Percentiles rank a stretch among this genome's conserved stretches.
These are phyloP conservation scores for Platanthera zijinensis DNA, from an alignment of 106 monocot species.

Conservation along the genomic window DNA sequence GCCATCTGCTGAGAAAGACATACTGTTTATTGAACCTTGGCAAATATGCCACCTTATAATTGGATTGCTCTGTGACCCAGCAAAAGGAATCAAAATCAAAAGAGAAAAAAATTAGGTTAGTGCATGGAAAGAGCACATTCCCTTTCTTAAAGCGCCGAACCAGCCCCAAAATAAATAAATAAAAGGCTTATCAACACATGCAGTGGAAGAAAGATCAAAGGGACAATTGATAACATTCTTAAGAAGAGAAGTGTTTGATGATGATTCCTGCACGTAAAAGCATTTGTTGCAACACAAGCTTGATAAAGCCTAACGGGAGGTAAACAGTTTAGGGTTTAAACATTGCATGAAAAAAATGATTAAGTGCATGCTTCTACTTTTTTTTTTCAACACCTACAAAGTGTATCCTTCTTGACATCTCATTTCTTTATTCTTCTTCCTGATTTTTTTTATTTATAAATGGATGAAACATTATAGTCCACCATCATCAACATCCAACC, in stretches of 20 bases:
- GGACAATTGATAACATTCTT: neutral
- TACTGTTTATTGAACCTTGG: slow-evolving; percentile 84
- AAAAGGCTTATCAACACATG: neutral
- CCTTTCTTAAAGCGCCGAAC: neutral
- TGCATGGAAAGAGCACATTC: neutral
- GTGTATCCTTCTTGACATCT: neutral
- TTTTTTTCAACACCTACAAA: neutral
- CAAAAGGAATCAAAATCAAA: slow-evolving; percentile 1
- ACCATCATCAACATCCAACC: neutral
- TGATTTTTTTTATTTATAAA: neutral
- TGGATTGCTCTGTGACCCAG: slow-evolving; percentile 74
- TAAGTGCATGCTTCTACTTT: neutral
- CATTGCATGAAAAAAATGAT: neutral
- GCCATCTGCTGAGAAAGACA: slow-evolving; percentile 88
- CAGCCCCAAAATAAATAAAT: neutral
- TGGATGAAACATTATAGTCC: neutral
- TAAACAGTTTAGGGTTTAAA: neutral
- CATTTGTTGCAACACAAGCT: neutral
- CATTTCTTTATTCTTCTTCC: neutral
- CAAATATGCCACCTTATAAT: slow-evolving; percentile 93
- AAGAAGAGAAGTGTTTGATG: neutral
- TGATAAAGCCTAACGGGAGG: neutral
- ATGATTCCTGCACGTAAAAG: neutral
- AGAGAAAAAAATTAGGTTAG: too few species aligned
- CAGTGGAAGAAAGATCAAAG: neutral